Percentiles rank a stretch among this genome's conserved stretches.
These are phyloP conservation scores for Iodosphaeria phyllophila DNA, from an alignment of 2,329 filamentous ascomycete species.

Conservation along the genomic window DNA sequence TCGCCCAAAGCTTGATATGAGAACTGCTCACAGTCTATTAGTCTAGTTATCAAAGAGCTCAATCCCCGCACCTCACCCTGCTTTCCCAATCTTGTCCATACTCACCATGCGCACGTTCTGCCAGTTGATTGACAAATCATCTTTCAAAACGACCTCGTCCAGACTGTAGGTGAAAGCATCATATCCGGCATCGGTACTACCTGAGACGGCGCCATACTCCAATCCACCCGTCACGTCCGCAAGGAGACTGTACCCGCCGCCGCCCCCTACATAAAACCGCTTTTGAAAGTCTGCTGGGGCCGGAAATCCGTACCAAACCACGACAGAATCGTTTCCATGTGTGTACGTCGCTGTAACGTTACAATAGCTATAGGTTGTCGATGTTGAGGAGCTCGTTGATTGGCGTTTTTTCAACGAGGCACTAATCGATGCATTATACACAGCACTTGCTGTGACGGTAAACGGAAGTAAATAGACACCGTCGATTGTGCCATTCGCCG, in stretches of 20 bases:
- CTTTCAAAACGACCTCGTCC: slow-evolving; percentile 19
- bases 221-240: slow-evolving; percentile 19
- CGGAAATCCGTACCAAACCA: slow-evolving; percentile 16
- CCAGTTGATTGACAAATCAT: slow-evolving; percentile 32
- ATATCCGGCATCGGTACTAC: slow-evolving; percentile 23
- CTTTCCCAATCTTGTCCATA: no score
- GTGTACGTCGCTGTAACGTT: slow-evolving; percentile 18
- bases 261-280: slow-evolving; percentile 24
- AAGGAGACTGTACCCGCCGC: slow-evolving; percentile 22
- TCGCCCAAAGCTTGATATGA: slow-evolving; percentile 31
- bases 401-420: no score
- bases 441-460: slow-evolving; percentile 17
- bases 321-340: slow-evolving; percentile 14
- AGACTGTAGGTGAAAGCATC: slow-evolving; percentile 19
- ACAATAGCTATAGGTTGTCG: slow-evolving; percentile 14
- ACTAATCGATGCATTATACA: slow-evolving; percentile 17
- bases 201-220: slow-evolving; percentile 19
- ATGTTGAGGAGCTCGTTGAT: no score
- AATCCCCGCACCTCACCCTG: no score
- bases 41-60: no score
- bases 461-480: slow-evolving; percentile 22
- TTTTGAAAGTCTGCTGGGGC: slow-evolving; percentile 19
- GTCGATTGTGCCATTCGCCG: slow-evolving; percentile 20
- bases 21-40: no score
- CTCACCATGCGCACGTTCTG: slow-evolving; percentile 26